Evolutionary conservation across 306 rosid genomes (phyloP).

Genomic region (Oemleria cerasiformis): DNA sequence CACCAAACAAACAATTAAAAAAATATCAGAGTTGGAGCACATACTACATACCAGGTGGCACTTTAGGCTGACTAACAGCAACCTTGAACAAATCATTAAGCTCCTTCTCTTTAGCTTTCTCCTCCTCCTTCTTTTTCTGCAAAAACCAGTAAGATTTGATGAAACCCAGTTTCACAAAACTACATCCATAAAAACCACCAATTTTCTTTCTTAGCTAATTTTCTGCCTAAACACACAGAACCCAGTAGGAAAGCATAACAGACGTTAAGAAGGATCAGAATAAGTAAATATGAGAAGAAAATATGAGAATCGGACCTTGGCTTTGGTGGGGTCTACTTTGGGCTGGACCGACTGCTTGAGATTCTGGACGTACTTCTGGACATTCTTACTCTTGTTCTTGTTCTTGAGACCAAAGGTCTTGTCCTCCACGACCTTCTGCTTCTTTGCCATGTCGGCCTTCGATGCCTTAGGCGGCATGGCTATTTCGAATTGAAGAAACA

Average conservation of each 20-base stretch:
- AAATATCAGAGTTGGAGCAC: neutral
- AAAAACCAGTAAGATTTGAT: neutral
- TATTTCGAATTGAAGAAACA: constrained; percentile 33
- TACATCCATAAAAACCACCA: neutral
- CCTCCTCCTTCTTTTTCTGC: constrained; percentile 99
- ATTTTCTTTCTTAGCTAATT: neutral
- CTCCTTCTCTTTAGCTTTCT: constrained; percentile 90
- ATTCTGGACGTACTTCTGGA: constrained; percentile 85
- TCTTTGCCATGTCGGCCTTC: constrained; percentile 81
- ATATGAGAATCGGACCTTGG: constrained; percentile 47
- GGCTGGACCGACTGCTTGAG: constrained; percentile 74
- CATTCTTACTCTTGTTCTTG: constrained; percentile 87
- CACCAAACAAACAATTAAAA: neutral
- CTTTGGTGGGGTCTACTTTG: constrained; percentile 57
- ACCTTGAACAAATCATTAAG: constrained; percentile 84
- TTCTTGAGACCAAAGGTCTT: constrained; percentile 95
- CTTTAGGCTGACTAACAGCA: constrained; percentile 93
- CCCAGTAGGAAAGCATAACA: neutral
- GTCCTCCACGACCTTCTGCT: constrained; percentile 94
- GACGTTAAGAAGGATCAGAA: neutral
- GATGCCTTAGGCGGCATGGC: constrained; percentile 89
- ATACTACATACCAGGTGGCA: constrained; percentile 68
- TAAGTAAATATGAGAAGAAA: neutral
- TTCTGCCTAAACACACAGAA: constrained; percentile 12
- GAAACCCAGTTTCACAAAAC: neutral